phyloP scores from a whole-genome alignment of 805 yeast species.

The Metschnikowia sp. region DNA sequence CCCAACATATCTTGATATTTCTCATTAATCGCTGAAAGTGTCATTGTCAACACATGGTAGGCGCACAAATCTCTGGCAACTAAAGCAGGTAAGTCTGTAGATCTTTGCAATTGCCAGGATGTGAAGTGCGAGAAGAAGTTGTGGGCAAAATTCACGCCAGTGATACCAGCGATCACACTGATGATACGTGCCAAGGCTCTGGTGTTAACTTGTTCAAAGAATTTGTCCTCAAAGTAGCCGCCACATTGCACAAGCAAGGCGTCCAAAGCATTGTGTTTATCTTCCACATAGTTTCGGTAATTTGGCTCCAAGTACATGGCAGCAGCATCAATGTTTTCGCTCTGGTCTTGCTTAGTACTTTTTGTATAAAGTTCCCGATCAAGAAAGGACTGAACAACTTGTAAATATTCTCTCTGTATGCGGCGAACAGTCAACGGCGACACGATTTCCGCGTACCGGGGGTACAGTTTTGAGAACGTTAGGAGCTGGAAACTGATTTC shows the following conservation, averaged over 20 bases:
- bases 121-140: constrained; percentile 46
- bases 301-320: constrained; percentile 35
- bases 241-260: constrained; percentile 37
- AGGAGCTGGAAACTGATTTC: constrained; percentile 36
- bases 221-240: constrained; percentile 27
- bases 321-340: constrained; percentile 9
- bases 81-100: constrained; percentile 8
- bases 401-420: constrained; percentile 40
- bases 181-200: constrained; percentile 23
- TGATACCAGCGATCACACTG: constrained; percentile 23
- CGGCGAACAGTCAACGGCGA: constrained; percentile 24
- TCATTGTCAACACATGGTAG: constrained; percentile 24
- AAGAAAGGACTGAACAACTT: constrained; percentile 35
- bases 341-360: constrained; percentile 14
- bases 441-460: constrained; percentile 6
- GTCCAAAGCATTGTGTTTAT: constrained; percentile 39
- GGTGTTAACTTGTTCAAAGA: constrained; percentile 7
- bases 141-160: constrained; percentile 46
- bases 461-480: constrained; percentile 19
- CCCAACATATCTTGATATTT: constrained; percentile 25
- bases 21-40: constrained; percentile 26
- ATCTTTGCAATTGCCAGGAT: constrained; percentile 36
- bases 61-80: constrained; percentile 32
- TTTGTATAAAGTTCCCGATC: constrained; percentile 22
- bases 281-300: constrained; percentile 39